Percentiles rank a stretch among this genome's conserved stretches.
These are phyloP conservation scores for Forsythia suspensa DNA, from an alignment of 257 asterid species.

Conservation along the genomic window DNA sequence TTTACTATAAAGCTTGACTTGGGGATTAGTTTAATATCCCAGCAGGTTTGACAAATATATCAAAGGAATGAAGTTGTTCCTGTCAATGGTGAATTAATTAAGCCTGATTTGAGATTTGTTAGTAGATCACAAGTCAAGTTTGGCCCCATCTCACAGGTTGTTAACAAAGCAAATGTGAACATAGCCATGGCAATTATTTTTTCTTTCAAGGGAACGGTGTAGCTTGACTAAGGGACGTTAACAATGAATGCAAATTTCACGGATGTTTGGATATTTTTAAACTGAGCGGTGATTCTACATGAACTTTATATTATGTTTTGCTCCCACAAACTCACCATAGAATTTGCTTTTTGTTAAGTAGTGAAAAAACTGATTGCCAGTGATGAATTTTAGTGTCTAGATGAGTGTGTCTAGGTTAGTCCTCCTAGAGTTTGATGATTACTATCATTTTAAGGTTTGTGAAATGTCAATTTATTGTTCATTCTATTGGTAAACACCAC, in stretches of 20 bases:
- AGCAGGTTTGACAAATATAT: too few species aligned
- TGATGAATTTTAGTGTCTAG: neutral
- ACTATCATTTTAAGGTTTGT: neutral
- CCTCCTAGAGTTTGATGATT: slow-evolving; percentile 13
- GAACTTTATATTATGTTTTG: slow-evolving; percentile 7
- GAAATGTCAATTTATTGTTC: neutral
- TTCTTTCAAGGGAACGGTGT: neutral
- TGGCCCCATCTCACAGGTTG: slow-evolving; percentile 4
- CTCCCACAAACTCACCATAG: slow-evolving; percentile 12
- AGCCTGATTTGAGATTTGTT: too few species aligned
- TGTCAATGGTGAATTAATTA: too few species aligned
- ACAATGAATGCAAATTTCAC: slow-evolving; percentile 3
- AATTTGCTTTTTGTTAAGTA: neutral
- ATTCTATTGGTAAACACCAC: neutral
- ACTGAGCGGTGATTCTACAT: neutral
- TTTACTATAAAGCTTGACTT: too few species aligned
- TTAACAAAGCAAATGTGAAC: slow-evolving; percentile 8
- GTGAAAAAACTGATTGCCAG: neutral
- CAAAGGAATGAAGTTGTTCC: too few species aligned
- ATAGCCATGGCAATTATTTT: slow-evolving; percentile 18
- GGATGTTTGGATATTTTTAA: neutral
- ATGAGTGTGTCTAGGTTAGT: neutral
- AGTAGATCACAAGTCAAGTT: slow-evolving; percentile 14
- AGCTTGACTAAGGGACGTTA: slow-evolving; percentile 3
- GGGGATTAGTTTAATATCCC: too few species aligned